Evolutionary conservation across 2,329 filamentous ascomycete species (phyloP), one percentile per base, ranked within the genome.

Genomic region (Alternaria gansuensis): DNA sequence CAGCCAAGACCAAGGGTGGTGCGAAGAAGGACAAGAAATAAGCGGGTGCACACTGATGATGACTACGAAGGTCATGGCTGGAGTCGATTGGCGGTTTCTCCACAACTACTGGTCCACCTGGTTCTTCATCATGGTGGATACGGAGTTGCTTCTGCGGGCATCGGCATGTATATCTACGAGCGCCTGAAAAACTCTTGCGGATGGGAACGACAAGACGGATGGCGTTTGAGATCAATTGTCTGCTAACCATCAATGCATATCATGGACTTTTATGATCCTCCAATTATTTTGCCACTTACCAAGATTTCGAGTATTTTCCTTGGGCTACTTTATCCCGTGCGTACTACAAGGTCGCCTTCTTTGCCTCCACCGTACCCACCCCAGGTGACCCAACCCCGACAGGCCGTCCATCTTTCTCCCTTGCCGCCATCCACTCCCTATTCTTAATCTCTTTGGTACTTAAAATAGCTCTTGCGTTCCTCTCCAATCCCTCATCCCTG

Each of bases 1-100:
- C 92, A 77, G 94, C 93, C 79, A 99, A 99, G 92, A 89, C 89
- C 87, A 97, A 97, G 92, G 93, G 93, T 82, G 90, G 89, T 81
- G 88, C 89, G 86, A 88, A 90, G 83, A 95, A 96, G 89, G 96
- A 97, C 90, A 92, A 83, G 83, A 86, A 78, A 77, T 79, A 79
- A 76, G 67, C 74, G 73, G 65, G 59, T 70, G 64, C 63, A 60
- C 61, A 60, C 52, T 74, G 63, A 70, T 57, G 68, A 70, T 66
- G 66, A 67, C 65, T 62, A 70, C 62, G 59, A 70, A 69, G 57
- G 69, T 69, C 67, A 67, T 67, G 68, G 65, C 69, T 62, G 67
- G 70, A 65, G 63, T 70, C 68, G 68, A 68, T 65, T 69, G 66
- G 71, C 63, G 69, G 67, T 68, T 69, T 68, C 68, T 73, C 70